Conservation (phyloP, 164 flowering plant species). For the Kingdonia uniflora region DNA sequence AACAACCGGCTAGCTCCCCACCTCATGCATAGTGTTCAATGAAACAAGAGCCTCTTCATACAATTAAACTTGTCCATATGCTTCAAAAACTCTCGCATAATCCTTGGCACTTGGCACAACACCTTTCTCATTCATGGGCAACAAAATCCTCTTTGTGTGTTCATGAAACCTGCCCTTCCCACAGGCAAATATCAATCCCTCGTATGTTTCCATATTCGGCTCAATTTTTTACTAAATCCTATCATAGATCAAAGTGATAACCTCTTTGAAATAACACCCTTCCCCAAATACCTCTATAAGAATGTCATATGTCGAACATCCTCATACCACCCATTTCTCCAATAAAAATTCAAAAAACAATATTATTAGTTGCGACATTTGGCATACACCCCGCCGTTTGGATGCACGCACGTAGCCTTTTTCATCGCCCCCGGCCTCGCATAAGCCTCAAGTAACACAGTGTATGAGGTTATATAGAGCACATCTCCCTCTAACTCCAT, state of each 20-base stretch:
- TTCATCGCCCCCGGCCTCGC: slow-evolving; percentile 49
- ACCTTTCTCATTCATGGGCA: slow-evolving; percentile 59
- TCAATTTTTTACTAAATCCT: slow-evolving; percentile 92
- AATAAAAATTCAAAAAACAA: slow-evolving; percentile 76
- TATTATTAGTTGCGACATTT: slow-evolving; percentile 74
- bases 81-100: slow-evolving; percentile 76
- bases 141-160: slow-evolving; percentile 65
- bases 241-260: slow-evolving; percentile 88
- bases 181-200: slow-evolving; percentile 80
- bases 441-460: slow-evolving; percentile 77
- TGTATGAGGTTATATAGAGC: slow-evolving; percentile 69
- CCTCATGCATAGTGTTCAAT: slow-evolving; percentile 86
- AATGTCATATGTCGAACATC: slow-evolving; percentile 80
- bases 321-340: slow-evolving; percentile 68
- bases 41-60: slow-evolving; percentile 93
- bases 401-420: slow-evolving; percentile 81
- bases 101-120: slow-evolving; percentile 78
- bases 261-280: slow-evolving; percentile 96
- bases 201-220: slow-evolving; percentile 92
- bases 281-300: slow-evolving; percentile 81
- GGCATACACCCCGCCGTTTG: slow-evolving; percentile 71
- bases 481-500: slow-evolving; percentile 70
- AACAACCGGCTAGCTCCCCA: slow-evolving; percentile 60
- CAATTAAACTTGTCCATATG: slow-evolving; percentile 82
- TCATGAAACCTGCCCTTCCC: slow-evolving; percentile 94